Evolutionary conservation across 169 alveolate species (phyloP), one percentile per base, ranked within the genome.

Genomic region (Plasmodium reichenowi): DNA sequence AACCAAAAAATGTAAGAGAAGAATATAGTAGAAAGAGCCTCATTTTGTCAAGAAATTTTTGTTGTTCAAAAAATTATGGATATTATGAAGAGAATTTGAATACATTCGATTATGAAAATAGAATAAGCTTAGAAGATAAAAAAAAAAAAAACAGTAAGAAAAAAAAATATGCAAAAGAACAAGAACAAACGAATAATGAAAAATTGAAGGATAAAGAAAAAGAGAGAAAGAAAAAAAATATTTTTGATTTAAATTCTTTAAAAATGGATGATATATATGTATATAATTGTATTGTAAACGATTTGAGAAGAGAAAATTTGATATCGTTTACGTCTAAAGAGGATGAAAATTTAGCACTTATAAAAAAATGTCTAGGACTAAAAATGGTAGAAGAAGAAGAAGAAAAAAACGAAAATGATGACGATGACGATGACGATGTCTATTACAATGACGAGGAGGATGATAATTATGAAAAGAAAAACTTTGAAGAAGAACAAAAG

Each of bases 231-330:
- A 17, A n/a, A 47, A 20, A 45, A 47, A 24, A 13, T 26, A 6
- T 8, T 3, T 10, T 26, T 1, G 64, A 80, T 47, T 60, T 80
- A 62, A 71, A 67, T 20, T 22, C 52, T 22, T 24, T 80, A 38
- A 80, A 67, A 67, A 80, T 80, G 90, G 72, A 80, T 2, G 75
- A 89, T 59, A 7, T 45, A 45, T 74, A 87, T 63, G 76, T 50
- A 24, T 72, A 64, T 7, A 88, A 50, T 54, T 71, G 89, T 17
- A 80, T 70, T 20, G 88, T 67, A 17, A 80, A 80, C 9, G 90
- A 80, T 29, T 59, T 80, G 48, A 68, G 80, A 47, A 67, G 66
- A 58, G 88, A 74, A 67, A 86, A 86, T 47, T 38, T 73, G 26
- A 63, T 72, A 58, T 71, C 92, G 3, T 66, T 72, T 32, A 45